A percentile compares a stretch with the other conserved stretches of the same genome.
Conservation (phyloP, 768 basidiomycete genomes). For the Kwoniella sp. region DNA sequence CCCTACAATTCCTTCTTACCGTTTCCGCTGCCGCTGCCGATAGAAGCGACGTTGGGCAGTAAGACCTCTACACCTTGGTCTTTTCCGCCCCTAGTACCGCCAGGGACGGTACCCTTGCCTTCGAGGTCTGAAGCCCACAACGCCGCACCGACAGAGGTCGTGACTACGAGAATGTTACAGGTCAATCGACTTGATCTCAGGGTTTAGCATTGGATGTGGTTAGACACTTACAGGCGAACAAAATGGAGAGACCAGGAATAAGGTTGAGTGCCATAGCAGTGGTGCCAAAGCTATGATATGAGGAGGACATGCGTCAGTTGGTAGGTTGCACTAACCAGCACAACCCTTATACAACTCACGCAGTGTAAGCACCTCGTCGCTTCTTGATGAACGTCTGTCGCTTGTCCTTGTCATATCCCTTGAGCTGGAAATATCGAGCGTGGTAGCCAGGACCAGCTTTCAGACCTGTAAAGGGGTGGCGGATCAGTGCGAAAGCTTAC, state of each 20-base stretch:
- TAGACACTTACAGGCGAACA: conserved; percentile 61
- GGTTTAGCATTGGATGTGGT: too few relatives aligned
- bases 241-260: conserved; percentile 64
- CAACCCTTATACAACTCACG: conserved; percentile 57
- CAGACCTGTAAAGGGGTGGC: conserved; percentile 25
- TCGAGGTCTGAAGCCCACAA: conserved; percentile 73
- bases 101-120: conserved; percentile 45
- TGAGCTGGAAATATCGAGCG: conserved; percentile 70
- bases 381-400: conserved; percentile 60
- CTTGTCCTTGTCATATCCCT: conserved; percentile 60
- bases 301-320: background rate
- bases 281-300: conserved; percentile 65
- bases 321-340: background rate
- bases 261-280: conserved; percentile 65
- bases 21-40: background rate
- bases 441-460: conserved; percentile 65
- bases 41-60: conserved; percentile 4
- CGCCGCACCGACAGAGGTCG: conserved; percentile 69
- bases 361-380: conserved; percentile 66
- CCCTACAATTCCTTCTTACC: conserved; percentile 17
- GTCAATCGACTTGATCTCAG: too few relatives aligned
- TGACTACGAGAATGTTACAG: conserved; percentile 53
- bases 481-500: background rate
- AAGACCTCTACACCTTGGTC: conserved; percentile 13
- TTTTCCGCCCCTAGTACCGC: conserved; percentile 3